Base-by-base conservation (phyloP, 1,139 yeast species). In the Protomyces arabidopsidicola region DNA sequence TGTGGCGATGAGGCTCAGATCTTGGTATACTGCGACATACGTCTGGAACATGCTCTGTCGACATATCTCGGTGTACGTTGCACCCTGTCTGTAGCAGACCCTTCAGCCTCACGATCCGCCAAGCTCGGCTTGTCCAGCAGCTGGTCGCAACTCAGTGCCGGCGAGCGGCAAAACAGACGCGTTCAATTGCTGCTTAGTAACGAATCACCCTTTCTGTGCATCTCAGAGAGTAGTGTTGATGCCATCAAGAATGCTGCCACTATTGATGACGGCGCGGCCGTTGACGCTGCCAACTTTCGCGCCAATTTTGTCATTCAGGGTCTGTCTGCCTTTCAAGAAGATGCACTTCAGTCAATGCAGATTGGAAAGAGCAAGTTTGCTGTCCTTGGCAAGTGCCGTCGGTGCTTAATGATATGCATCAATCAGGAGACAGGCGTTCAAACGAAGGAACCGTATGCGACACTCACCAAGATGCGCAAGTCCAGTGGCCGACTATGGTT, bases 351-450 rank as follows among this genome's bases (percentile, higher is more conserved):
- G 14, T 38, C 36, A 8, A 2, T 58, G 31, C 24, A 12, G 3
- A 6, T 58, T 12, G 55, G 55, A n/a, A 39, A 51, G 34, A 39
- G 52, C 42, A 14, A 9, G 5, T 58, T 58, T 31, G 39, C 42
- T 20, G 56, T 58, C 9, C 55, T 52, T 18, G 62, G 62, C 9
- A 35, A n/a, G 9, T 58, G 62, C 36, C 50, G 62, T 10, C 35
- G 62, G 8, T 58, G 62, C 24, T 55, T 45, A 6, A 58, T 58
- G 62, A 52, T 58, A 8, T 58, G 62, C 39, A 51, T 58, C 31
- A 22, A 58, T 51, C 62, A 58, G 31, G 27, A 51, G 14, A 58
- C 55, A 9, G 62, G 62, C 31, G 50, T 18, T 38, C 36, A 24
- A 18, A 24, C 35, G 8, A 24, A 12, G 3, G 62, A 58, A 18